A percentile compares a stretch with the other conserved stretches of the same genome.
Evolutionary conservation across 1,284 basidiomycete species (phyloP).

Genomic region (Cutaneotrichosporon mucoides): DNA sequence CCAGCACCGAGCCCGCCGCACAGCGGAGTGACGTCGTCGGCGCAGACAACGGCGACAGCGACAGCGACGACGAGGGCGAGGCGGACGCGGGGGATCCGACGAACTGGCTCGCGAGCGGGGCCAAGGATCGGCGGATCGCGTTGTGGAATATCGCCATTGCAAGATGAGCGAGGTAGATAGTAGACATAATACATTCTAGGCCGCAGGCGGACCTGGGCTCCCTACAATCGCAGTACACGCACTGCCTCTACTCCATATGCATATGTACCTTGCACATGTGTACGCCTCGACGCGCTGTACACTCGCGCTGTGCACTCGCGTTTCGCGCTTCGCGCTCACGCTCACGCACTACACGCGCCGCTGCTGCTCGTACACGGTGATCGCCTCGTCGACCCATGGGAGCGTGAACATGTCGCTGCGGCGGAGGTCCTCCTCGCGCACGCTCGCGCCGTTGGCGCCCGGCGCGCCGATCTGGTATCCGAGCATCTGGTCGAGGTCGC

Average conservation of each 20-base stretch:
- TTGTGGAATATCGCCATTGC: conserved; percentile 65
- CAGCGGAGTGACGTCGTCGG: conserved; percentile 1
- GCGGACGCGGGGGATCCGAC: conserved; percentile 44
- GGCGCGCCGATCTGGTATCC: conserved; percentile 69
- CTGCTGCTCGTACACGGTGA: conserved; percentile 44
- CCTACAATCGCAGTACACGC: neutral
- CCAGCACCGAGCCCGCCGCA: conserved; percentile 8
- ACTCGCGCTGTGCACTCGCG: too few relatives aligned
- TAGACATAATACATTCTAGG: conserved; percentile 4
- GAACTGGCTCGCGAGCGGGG: conserved; percentile 67
- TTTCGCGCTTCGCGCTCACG: too few relatives aligned
- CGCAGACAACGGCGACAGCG: conserved; percentile 45
- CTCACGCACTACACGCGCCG: conserved; percentile 16
- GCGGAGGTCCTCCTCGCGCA: conserved; percentile 79
- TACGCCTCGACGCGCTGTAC: too few relatives aligned
- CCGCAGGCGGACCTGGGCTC: neutral
- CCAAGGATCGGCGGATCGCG: conserved; percentile 68
- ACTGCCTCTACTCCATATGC: neutral
- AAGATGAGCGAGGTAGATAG: neutral
- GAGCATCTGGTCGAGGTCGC: conserved; percentile 83
- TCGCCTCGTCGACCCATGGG: conserved; percentile 65
- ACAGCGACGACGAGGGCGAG: conserved; percentile 54
- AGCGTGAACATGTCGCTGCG: conserved; percentile 83
- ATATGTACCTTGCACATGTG: neutral
- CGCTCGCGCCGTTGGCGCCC: conserved; percentile 49